Evolutionary conservation across 2,329 filamentous ascomycete species (phyloP).

Genomic region (Clarireedia monteithiana): DNA sequence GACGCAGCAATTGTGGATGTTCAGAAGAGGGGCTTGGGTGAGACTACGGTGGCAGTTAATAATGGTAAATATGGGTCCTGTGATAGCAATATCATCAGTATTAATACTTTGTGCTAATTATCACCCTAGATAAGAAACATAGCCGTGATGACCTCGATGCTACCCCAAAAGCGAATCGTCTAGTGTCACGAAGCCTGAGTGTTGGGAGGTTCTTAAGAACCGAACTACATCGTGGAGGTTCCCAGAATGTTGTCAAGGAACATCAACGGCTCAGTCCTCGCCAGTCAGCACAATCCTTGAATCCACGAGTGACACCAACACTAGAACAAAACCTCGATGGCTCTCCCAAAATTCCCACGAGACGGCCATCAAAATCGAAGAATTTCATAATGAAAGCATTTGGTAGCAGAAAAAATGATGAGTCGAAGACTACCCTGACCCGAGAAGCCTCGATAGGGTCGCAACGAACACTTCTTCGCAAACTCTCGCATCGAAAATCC

Average conservation of each 20-base stretch:
- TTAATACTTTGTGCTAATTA: background rate
- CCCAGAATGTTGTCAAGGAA: conserved; percentile 12
- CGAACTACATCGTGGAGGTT: conserved; percentile 16
- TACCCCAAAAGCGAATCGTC: conserved; percentile 23
- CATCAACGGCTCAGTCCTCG: background rate
- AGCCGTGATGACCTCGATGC: background rate
- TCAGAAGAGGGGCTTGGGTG: background rate
- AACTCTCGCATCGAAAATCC: conserved; percentile 18
- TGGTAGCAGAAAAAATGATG: conserved; percentile 14
- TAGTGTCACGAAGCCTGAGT: conserved; percentile 18
- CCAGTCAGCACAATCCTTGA: conserved; percentile 11
- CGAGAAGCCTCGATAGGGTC: conserved; percentile 3
- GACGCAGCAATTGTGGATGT: conserved; percentile 8
- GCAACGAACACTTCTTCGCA: conserved; percentile 18
- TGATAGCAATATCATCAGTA: background rate
- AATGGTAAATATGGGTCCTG: background rate
- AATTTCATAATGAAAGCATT: conserved; percentile 26
- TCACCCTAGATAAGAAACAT: background rate
- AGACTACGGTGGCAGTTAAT: background rate
- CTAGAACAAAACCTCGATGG: background rate
- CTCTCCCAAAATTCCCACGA: conserved; percentile 17
- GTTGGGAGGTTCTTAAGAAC: conserved; percentile 23
- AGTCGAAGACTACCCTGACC: conserved; percentile 3
- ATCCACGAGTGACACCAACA: background rate
- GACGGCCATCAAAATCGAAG: conserved; percentile 24